A percentile compares a stretch with the other conserved stretches of the same genome.
These are phyloP conservation scores for Starmerella bombi DNA, from an alignment of 805 yeast species.

Conservation along the genomic window DNA sequence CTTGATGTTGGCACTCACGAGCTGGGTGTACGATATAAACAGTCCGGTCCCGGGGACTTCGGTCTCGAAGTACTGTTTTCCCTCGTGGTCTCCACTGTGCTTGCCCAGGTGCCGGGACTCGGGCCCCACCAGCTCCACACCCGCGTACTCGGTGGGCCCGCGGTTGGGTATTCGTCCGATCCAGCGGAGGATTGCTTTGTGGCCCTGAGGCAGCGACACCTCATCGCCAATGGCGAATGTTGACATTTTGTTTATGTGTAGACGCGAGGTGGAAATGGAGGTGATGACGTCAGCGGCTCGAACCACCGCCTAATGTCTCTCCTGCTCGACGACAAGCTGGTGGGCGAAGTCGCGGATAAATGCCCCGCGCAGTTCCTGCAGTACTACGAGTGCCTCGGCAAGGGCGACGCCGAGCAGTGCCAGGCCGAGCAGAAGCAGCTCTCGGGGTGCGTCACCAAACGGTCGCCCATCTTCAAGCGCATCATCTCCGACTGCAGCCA, in stretches of 20 bases:
- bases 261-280: background rate
- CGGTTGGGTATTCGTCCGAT: slow-evolving; percentile 64
- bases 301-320: slow-evolving; percentile 34
- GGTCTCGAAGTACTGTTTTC: slow-evolving; percentile 54
- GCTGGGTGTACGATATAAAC: slow-evolving; percentile 38
- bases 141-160: slow-evolving; percentile 59
- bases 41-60: slow-evolving; percentile 55
- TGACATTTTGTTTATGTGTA: slow-evolving; percentile 4
- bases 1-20: slow-evolving; percentile 19
- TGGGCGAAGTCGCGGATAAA: slow-evolving; percentile 61
- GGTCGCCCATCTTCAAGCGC: slow-evolving; percentile 59
- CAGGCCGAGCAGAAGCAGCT: slow-evolving; percentile 42
- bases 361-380: slow-evolving; percentile 64
- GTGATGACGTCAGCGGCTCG: background rate
- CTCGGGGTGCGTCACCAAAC: slow-evolving; percentile 46
- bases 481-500: slow-evolving; percentile 51
- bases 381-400: slow-evolving; percentile 59
- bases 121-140: slow-evolving; percentile 62
- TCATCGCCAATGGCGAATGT: slow-evolving; percentile 26
- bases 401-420: slow-evolving; percentile 42
- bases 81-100: slow-evolving; percentile 73
- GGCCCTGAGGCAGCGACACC: slow-evolving; percentile 46
- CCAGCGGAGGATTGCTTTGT: slow-evolving; percentile 53
- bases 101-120: slow-evolving; percentile 51
- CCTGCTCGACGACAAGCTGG: slow-evolving; percentile 53